These are phyloP conservation scores for Fusarium torulosum DNA, from an alignment of 2,329 filamentous ascomycete genomes.

Conservation along the genomic window DNA sequence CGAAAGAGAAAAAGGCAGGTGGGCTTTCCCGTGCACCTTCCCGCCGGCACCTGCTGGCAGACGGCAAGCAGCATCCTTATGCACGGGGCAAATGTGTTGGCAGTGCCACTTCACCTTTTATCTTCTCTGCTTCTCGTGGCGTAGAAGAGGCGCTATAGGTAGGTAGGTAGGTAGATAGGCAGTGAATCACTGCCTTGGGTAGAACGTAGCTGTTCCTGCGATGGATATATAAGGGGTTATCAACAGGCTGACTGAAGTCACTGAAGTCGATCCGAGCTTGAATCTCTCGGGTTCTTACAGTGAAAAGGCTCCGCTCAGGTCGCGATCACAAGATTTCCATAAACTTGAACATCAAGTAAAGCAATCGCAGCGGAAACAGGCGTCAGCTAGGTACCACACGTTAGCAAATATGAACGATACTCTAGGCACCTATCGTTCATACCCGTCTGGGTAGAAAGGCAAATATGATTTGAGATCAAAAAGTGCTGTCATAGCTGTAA, in stretches of 20 bases:
- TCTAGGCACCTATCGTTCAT: background rate
- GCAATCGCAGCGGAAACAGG: too few relatives aligned
- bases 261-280: too few relatives aligned
- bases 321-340: too few relatives aligned
- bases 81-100: background rate
- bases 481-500: conserved; percentile 13
- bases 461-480: background rate
- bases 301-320: too few relatives aligned
- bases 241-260: too few relatives aligned
- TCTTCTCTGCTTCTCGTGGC: background rate
- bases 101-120: background rate
- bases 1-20: conserved; percentile 2
- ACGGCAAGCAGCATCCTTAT: conserved; percentile 11
- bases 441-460: background rate
- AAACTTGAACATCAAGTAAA: too few relatives aligned
- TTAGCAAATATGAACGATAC: background rate
- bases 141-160: too few relatives aligned
- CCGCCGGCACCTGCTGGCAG: conserved; percentile 11
- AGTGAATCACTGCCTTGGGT: conserved; percentile 14
- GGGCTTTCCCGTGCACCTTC: conserved; percentile 7
- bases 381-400: background rate
- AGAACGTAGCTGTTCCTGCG: too few relatives aligned
- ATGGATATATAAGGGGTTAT: too few relatives aligned
- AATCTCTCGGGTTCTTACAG: too few relatives aligned
- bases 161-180: background rate